These are phyloP conservation scores for Suillus paluster DNA, from an alignment of 768 basidiomycete species.

Conservation along the genomic window DNA sequence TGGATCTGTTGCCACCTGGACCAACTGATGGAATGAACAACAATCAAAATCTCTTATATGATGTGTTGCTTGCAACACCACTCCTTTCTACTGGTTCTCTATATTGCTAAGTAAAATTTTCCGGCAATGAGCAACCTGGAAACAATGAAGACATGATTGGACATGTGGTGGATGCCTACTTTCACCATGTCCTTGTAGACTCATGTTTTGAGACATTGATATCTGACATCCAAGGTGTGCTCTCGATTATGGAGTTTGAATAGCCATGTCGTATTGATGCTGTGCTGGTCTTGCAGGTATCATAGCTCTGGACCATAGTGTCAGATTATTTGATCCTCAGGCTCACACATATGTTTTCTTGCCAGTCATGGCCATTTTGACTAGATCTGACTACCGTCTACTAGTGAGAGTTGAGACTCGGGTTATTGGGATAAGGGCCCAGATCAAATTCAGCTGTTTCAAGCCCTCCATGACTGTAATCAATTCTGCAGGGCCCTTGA, in stretches of 20 bases:
- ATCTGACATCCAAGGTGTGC: background rate
- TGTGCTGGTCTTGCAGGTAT: constrained; percentile 9
- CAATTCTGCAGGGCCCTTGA: background rate
- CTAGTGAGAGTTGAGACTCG: background rate
- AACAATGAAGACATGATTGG: too few species aligned
- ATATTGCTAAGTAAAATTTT: too few species aligned
- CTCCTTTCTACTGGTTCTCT: too few species aligned
- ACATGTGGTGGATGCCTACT: too few species aligned
- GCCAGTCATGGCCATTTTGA: background rate
- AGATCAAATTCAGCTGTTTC: background rate
- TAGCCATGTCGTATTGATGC: too few species aligned
- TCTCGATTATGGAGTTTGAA: too few species aligned
- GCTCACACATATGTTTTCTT: constrained; percentile 9
- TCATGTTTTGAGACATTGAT: background rate
- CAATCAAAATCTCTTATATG: background rate
- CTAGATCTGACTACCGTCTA: background rate
- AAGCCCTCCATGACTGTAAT: background rate
- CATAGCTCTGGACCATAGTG: constrained; percentile 1
- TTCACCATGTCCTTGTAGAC: too few species aligned
- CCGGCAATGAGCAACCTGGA: too few species aligned
- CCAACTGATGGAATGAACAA: background rate
- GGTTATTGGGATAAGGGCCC: background rate
- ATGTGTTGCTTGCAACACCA: background rate
- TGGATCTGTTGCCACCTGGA: background rate
- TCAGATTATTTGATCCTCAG: constrained; percentile 20